Percentiles rank a stretch among this genome's conserved stretches.
Evolutionary conservation across 2,329 filamentous ascomycete species (phyloP).

Genomic region (Microascus cirrosus): DNA sequence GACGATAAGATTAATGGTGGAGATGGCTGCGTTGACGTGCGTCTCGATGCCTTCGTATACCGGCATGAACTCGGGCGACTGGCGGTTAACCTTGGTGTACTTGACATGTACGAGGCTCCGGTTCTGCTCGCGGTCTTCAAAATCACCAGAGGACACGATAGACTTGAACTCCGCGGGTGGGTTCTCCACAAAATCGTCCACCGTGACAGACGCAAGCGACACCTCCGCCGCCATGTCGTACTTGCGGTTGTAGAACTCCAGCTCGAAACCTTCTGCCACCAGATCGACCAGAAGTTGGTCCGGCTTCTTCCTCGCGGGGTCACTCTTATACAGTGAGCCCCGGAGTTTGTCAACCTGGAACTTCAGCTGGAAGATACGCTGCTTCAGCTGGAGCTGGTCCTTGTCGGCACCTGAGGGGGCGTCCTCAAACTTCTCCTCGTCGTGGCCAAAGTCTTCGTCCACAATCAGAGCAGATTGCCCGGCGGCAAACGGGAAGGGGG

Average conservation of each 20-base stretch:
- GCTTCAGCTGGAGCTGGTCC: conserved; percentile 58
- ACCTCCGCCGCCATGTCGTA: conserved; percentile 94
- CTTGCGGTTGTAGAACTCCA: conserved; percentile 78
- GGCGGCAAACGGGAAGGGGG: conserved; percentile 62
- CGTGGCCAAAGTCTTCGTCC: conserved; percentile 61
- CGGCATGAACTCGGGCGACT: conserved; percentile 86
- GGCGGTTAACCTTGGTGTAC: conserved; percentile 77
- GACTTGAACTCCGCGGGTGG: conserved; percentile 87
- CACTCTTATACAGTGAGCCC: conserved; percentile 81
- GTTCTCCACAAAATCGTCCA: conserved; percentile 92
- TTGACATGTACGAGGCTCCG: conserved; percentile 81
- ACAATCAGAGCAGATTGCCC: conserved; percentile 69
- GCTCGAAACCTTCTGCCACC: conserved; percentile 76
- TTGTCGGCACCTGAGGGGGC: conserved; percentile 44
- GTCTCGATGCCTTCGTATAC: conserved; percentile 90
- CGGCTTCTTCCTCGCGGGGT: conserved; percentile 61
- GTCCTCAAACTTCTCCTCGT: conserved; percentile 57
- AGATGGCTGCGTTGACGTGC: conserved; percentile 82
- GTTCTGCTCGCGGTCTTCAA: conserved; percentile 61
- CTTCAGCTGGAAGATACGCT: conserved; percentile 90
- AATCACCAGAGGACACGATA: conserved; percentile 77
- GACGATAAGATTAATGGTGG: conserved; percentile 91
- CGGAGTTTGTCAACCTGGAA: conserved; percentile 92
- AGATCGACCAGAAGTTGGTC: conserved; percentile 84
- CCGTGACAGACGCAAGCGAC: conserved; percentile 70